Base-by-base conservation (phyloP, 208 protist species). In the Crithidia expoeki region DNA sequence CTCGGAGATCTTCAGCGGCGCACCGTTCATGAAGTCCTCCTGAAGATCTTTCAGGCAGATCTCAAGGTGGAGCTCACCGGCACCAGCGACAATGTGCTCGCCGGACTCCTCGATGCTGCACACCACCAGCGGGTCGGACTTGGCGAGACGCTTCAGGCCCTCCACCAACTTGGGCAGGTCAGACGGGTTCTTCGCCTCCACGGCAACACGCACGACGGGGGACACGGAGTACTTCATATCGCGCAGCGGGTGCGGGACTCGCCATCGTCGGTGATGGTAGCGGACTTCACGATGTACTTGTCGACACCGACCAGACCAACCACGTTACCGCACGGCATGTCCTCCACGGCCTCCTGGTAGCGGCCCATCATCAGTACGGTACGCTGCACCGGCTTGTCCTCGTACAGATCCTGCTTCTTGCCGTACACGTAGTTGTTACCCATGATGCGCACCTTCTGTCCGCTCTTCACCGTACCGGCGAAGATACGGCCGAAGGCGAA, bases 161-260 rank as follows among this genome's bases (percentile, higher is more conserved):
- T 99, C 98, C 50, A 99, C 97, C 11, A 99, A 80, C 88, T 99
- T 99, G 68, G 98, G 97, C 40, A 99, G 87, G 79, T 99, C 98
- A 33, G 90, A 60, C 46, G 98, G 88, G 83, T 99, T 99, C 91
- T 98, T 99, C 66, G 94, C 85, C 84, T 98, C 94, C 42, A 99
- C 98, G 42, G 98, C 98, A 47, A 99, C 96, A 88, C 98, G 97
- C 58, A 99, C 99, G 79, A 92, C 83, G 56, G 98, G 98, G 14
- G 98, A 99, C 65, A 99, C 98, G 50, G 96, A 99, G 97, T 99
- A 99, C 92, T 99, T 99, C 99, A 99, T 99, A 36, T 98, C 92
- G 42, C 75, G 77, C 52, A 90, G 80, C 19, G 53, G 84, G 84
- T 88, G 58, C 4, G 78, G 81, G 61, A n/a, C 72, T 86, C 82